Percentiles rank a stretch among this genome's conserved stretches.
Evolutionary conservation across 176 grass and related monocot genomes (phyloP).

Genomic region (Melocanna baccifera): DNA sequence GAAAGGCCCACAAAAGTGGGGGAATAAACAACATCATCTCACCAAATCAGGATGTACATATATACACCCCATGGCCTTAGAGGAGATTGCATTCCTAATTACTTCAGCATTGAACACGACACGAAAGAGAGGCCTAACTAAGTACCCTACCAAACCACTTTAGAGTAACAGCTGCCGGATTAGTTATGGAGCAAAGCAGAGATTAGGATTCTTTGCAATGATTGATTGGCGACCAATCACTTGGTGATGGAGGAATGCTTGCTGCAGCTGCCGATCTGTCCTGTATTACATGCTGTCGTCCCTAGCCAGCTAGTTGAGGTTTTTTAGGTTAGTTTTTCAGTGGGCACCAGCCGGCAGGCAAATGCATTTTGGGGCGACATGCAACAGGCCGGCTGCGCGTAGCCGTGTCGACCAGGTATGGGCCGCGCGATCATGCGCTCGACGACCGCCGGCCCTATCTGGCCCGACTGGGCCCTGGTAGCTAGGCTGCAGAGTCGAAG

Average conservation of each 20-base stretch:
- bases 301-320: background rate
- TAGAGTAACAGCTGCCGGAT: background rate
- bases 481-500: background rate
- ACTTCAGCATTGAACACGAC: background rate
- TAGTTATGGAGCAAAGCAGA: background rate
- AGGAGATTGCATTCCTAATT: background rate
- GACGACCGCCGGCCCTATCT: background rate
- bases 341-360: background rate
- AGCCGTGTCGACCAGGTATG: constrained; percentile 8
- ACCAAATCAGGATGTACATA: constrained; percentile 24
- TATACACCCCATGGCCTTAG: background rate
- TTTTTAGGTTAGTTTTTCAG: background rate
- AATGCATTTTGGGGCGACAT: background rate
- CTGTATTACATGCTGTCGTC: constrained; percentile 2
- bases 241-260: background rate
- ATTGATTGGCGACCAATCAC: background rate
- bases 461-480: background rate
- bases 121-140: background rate
- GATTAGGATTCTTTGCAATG: background rate
- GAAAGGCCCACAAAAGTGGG: background rate
- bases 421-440: background rate
- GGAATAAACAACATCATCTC: constrained; percentile 36
- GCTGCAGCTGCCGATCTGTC: background rate
- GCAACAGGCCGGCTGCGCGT: constrained; percentile 18
- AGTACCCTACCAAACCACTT: background rate